Base-by-base conservation (phyloP, 345 rosid genomes). In the Eucalyptus coolabah region DNA sequence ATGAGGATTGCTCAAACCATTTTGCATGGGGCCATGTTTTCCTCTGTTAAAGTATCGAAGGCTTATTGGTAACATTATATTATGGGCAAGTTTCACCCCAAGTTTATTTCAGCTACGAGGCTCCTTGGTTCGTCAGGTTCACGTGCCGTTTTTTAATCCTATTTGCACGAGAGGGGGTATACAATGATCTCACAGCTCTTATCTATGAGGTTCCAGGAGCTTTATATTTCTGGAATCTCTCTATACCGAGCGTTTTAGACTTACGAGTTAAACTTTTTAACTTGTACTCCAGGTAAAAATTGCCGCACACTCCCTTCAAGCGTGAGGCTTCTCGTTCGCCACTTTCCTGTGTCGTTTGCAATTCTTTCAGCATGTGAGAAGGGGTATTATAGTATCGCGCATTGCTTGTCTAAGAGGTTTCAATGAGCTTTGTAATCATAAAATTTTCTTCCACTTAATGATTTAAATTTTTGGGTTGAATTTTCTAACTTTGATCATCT, bases 221-320 rank as follows among this genome's bases (percentile, higher is more conserved):
- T 56, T 56, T 56, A 56, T 24, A 24, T 56, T 24, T 24, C 12
- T 56, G 63, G 30, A 56, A 56, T 45, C 49, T 56, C 30, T 56
- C 6, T 24, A 23, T 24, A 56, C 30, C 0, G 6, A 56, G 13
- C 30, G 1, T 56, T 56, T 56, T 2, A 56, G 30, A 56, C 28
- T 56, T 24, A 9, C 1, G 30, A 10, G 30, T 24, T 56, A 0
- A 56, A 24, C 12, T 9, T 9, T 56, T 24, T 56, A 56, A 56
- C 0, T 24, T 23, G 63, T 56, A 24, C 0, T 56, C 6, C 13
- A 56, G 63, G 13, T 56, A 56, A 9, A 1, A 2, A 2, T 56
- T 56, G 30, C 63, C 14, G 0, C 28, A 10, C 63, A 56, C 13
- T 56, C 63, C 63, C 30, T 56, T 56, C 30, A 8, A 45, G 30